phyloP scores from a whole-genome alignment of 805 yeast genomes.

The Pichia manshurica region DNA sequence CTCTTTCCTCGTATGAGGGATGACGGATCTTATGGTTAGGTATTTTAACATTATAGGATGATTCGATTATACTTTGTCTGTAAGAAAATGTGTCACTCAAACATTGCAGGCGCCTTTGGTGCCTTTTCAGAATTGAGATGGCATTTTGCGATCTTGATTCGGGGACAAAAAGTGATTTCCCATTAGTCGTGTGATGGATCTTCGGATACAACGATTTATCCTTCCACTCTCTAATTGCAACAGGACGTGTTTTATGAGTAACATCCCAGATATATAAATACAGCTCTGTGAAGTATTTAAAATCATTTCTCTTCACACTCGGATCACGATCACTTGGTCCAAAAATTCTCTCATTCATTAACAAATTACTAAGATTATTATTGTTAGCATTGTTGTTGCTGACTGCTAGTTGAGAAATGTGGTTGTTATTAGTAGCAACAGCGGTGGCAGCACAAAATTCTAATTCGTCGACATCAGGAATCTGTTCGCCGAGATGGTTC shows the following conservation, averaged over 20 bases:
- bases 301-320: conserved; percentile 75
- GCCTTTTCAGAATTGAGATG: conserved; percentile 19
- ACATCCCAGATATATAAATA: conserved; percentile 78
- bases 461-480: conserved; percentile 17
- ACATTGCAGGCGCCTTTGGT: conserved; percentile 27
- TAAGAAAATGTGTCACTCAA: conserved; percentile 30
- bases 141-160: conserved; percentile 35
- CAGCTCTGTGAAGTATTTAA: conserved; percentile 70
- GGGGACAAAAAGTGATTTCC: conserved; percentile 77
- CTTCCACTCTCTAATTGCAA: conserved; percentile 77
- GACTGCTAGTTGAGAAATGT: not conserved
- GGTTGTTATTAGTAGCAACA: not conserved
- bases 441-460: not conserved
- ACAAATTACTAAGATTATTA: conserved; percentile 48
- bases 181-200: conserved; percentile 56
- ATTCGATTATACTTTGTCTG: conserved; percentile 26
- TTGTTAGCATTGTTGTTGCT: conserved; percentile 5
- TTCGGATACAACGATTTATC: conserved; percentile 48
- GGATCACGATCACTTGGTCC: conserved; percentile 92
- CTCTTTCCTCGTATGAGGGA: conserved; percentile 23
- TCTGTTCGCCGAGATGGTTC: conserved; percentile 49
- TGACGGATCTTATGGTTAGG: not conserved
- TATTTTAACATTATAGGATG: conserved; percentile 18
- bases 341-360: conserved; percentile 76
- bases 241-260: conserved; percentile 71